A percentile compares a stretch with the other conserved stretches of the same genome.
phyloP scores from a whole-genome alignment of 805 yeast species.

The Candida parachauliodes region DNA sequence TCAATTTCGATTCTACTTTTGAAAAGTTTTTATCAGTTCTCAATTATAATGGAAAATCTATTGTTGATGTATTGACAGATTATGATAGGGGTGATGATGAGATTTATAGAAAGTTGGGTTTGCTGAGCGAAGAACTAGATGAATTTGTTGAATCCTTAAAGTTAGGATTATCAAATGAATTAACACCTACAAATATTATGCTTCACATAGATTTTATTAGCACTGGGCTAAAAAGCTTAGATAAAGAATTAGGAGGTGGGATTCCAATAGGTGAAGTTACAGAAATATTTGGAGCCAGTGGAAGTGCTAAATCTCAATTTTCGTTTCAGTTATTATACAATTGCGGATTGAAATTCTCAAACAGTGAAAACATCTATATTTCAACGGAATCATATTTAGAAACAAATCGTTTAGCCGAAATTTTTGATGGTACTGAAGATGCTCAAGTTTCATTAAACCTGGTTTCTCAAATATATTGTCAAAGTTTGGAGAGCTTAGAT shows the following conservation, averaged over 20 bases:
- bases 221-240: constrained; percentile 26
- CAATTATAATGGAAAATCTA: constrained; percentile 22
- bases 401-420: constrained; percentile 50
- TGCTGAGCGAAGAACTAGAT: constrained; percentile 26
- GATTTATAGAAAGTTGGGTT: constrained; percentile 18
- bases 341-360: constrained; percentile 36
- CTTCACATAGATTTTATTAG: constrained; percentile 8
- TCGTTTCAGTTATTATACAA: constrained; percentile 61
- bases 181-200: neutral
- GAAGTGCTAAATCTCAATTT: constrained; percentile 84
- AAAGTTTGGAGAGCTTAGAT: constrained; percentile 69
- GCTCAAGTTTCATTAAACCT: constrained; percentile 22
- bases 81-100: constrained; percentile 12
- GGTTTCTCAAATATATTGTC: constrained; percentile 55
- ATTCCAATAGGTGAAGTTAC: constrained; percentile 38
- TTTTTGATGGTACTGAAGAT: constrained; percentile 16
- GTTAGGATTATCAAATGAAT: neutral
- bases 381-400: constrained; percentile 76
- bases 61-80: constrained; percentile 21
- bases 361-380: constrained; percentile 48
- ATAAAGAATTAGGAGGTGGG: constrained; percentile 24
- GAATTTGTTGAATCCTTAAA: constrained; percentile 13
- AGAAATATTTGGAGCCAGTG: constrained; percentile 81
- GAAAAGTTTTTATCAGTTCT: constrained; percentile 15
- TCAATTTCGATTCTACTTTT: constrained; percentile 13